These are phyloP conservation scores for Coemansia sp. DNA, from an alignment of 192 early-diverging fungal genomes.

Conservation along the genomic window DNA sequence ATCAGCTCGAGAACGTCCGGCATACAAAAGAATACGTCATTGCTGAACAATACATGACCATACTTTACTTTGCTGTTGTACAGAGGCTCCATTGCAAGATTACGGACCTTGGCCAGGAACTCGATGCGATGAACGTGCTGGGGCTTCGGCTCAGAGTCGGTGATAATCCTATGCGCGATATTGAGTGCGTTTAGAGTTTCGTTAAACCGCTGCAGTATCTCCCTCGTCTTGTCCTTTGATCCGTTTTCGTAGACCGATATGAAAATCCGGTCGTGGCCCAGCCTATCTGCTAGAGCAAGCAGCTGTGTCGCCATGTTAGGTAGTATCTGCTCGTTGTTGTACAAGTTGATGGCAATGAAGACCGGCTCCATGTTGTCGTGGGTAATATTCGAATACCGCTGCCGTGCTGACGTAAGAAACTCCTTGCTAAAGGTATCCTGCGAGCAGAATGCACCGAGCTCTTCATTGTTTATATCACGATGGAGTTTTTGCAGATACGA, in stretches of 20 bases:
- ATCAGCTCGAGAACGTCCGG: slow-evolving; percentile 53
- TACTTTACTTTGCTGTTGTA: slow-evolving; percentile 9
- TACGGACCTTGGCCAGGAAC: slow-evolving; percentile 49
- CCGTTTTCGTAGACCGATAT: slow-evolving; percentile 55
- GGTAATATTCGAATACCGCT: slow-evolving; percentile 16
- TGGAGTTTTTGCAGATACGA: slow-evolving; percentile 18
- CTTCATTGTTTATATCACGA: slow-evolving; percentile 16
- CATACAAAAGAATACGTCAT: slow-evolving; percentile 51
- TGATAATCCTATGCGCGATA: slow-evolving; percentile 43
- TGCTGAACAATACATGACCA: slow-evolving; percentile 41
- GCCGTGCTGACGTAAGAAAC: slow-evolving; percentile 7
- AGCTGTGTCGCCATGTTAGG: slow-evolving; percentile 47
- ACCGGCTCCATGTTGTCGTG: not conserved
- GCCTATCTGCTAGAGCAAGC: slow-evolving; percentile 20
- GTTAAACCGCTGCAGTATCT: slow-evolving; percentile 25
- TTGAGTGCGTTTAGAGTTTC: slow-evolving; percentile 8
- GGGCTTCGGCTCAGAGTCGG: no score
- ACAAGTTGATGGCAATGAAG: slow-evolving; percentile 43
- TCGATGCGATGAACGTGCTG: slow-evolving; percentile 22
- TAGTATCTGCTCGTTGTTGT: slow-evolving; percentile 43
- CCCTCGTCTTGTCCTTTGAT: slow-evolving; percentile 39
- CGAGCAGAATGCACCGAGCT: slow-evolving; percentile 16
- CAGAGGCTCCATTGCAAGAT: slow-evolving; percentile 47
- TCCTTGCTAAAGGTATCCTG: slow-evolving; percentile 12
- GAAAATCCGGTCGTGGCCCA: slow-evolving; percentile 38